These are phyloP conservation scores for Neurospora tetrasperma DNA, from an alignment of 495 filamentous ascomycete species.

Conservation along the genomic window DNA sequence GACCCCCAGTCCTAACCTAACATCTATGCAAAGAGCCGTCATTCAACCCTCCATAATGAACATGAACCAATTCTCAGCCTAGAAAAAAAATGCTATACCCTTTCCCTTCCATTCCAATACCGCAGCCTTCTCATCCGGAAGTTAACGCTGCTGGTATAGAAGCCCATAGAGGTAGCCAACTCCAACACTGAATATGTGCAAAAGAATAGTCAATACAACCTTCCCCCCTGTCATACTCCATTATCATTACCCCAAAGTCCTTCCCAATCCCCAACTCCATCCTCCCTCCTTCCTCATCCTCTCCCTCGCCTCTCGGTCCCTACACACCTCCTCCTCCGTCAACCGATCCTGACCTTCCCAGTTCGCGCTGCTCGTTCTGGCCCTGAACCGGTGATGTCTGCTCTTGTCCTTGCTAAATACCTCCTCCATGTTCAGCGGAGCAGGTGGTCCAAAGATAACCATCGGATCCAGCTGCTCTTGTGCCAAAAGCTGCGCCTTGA, in stretches of 20 bases:
- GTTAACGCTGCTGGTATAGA: not conserved
- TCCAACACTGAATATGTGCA: not conserved
- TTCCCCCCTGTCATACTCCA: not conserved
- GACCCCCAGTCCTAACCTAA: not conserved
- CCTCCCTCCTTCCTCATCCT: slow-evolving; percentile 73
- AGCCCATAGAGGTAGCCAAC: not conserved
- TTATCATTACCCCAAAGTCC: not conserved
- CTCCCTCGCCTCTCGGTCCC: slow-evolving; percentile 71
- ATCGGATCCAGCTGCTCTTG: slow-evolving; percentile 83
- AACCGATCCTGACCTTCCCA: slow-evolving; percentile 81
- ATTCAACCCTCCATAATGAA: not conserved
- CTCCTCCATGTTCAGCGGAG: slow-evolving; percentile 82
- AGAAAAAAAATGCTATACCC: not conserved
- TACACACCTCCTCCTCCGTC: slow-evolving; percentile 78
- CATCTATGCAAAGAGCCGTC: not conserved
- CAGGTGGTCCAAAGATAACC: slow-evolving; percentile 79
- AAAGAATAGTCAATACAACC: not conserved
- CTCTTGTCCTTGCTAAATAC: slow-evolving; percentile 80
- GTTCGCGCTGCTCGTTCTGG: slow-evolving; percentile 83
- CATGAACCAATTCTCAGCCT: not conserved
- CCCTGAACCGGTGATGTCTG: slow-evolving; percentile 72
- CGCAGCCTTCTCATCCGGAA: not conserved
- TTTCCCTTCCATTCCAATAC: fast-evolving
- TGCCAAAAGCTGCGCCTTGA: slow-evolving; percentile 53
- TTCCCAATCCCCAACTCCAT: slow-evolving; percentile 59